A percentile compares a stretch with the other conserved stretches of the same genome.
phyloP scores from a whole-genome alignment of 352 stramenopile species.

The Pythium dissotocum region DNA sequence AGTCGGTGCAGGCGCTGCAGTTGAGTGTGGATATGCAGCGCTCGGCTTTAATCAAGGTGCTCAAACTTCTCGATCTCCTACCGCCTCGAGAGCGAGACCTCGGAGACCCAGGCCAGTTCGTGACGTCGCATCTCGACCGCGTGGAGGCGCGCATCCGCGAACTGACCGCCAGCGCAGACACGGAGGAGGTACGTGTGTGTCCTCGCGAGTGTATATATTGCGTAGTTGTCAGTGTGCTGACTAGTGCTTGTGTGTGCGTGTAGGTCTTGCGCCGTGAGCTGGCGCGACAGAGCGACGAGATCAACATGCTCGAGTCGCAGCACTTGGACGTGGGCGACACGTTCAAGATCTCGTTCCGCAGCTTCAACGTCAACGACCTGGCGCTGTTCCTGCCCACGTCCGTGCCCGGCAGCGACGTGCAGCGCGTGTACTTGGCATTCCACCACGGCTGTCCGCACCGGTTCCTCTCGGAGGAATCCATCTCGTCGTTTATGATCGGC shows the following conservation, averaged over 20 bases:
- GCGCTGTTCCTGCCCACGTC: constrained; percentile 86
- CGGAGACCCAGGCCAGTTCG: constrained; percentile 37
- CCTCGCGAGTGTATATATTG: background rate
- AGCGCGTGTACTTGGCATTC: constrained; percentile 87
- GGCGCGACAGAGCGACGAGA: constrained; percentile 55
- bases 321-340: constrained; percentile 52
- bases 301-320: constrained; percentile 62
- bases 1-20: constrained; percentile 61
- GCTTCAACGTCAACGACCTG: constrained; percentile 80
- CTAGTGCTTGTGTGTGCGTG: background rate
- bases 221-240: constrained; percentile 4
- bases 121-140: constrained; percentile 45
- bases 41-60: constrained; percentile 51
- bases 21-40: constrained; percentile 53
- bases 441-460: constrained; percentile 84
- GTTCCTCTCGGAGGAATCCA: constrained; percentile 87
- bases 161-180: constrained; percentile 53
- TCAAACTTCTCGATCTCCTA: constrained; percentile 45
- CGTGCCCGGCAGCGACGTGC: constrained; percentile 64
- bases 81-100: constrained; percentile 19
- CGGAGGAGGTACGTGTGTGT: constrained; percentile 48
- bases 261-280: constrained; percentile 59
- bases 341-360: constrained; percentile 88
- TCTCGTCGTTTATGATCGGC: constrained; percentile 84
- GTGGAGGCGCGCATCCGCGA: constrained; percentile 62